Evolutionary conservation across 306 rosid genomes (phyloP), one percentile per base, ranked within the genome.

Genomic region (Quercus berberidifolia): DNA sequence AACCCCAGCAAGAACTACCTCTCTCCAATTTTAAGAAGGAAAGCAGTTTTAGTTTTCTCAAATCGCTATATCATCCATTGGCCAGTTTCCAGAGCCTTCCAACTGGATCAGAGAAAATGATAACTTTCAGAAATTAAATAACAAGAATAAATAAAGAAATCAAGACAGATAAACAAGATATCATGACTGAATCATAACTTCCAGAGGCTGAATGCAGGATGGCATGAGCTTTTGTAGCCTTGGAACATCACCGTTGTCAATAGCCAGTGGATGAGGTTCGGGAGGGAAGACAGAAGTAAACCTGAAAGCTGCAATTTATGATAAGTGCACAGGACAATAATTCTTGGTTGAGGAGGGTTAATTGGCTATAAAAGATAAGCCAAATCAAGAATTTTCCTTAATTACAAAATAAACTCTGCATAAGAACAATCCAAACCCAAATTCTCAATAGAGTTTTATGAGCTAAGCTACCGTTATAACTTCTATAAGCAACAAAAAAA

Each of bases 61-160:
- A 73, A 95, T 87, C 1, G 99, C 97, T 6, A 82, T 77, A 71
- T 92, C 99, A 90, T 95, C 97, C 91, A 88, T 88, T 71, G 99
- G 98, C 99, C 99, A 95, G 85, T 90, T 91, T 74, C 98, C 99
- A 60, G 99, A 95, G 78, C 99, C 98, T 88, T 95, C 98, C 82
- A 95, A 82, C 99, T 95, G 85, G 67, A 77, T 63, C 28, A 73
- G 62, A 76, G 35, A 20, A 69, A 87, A 78, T 14, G 75, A 56
- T 33, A 76, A 80, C 26, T 81, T 67, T 56, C 60, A 80, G 71
- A 77, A 84, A 69, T 63, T 85, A 76, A 74, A 75, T 54, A 20
- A 49, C 74, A 75, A 23, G 23, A 1, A 18, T 35, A 46, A 75
- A 17, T 20, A 65, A 67, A 74, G 28, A 73, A 67, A 57, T n/a